Evolutionary conservation across 2,329 filamentous ascomycete species (phyloP).

Genomic region (Penicillium sp.): DNA sequence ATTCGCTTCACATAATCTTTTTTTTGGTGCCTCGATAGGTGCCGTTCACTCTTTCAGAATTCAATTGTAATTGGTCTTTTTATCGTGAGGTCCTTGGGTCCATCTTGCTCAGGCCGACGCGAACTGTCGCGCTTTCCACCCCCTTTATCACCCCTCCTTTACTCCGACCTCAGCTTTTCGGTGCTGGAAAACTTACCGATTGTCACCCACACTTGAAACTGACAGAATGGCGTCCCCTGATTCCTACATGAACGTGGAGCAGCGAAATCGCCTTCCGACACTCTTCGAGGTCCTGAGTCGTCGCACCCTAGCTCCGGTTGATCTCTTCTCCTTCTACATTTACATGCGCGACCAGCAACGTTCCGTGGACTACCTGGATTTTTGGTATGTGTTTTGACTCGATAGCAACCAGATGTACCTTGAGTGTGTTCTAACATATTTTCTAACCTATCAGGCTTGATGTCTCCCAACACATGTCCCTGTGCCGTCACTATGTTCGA

Average conservation of each 20-base stretch:
- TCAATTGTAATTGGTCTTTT: slow-evolving; percentile 3
- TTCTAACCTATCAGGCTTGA: slow-evolving; percentile 71
- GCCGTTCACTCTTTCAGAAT: slow-evolving; percentile 12
- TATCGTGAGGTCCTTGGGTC: not conserved
- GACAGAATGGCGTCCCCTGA: slow-evolving; percentile 37
- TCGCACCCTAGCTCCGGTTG: slow-evolving; percentile 90
- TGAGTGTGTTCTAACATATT: not conserved
- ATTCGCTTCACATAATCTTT: slow-evolving; percentile 15
- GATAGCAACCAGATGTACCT: not conserved
- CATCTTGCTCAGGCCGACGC: slow-evolving; percentile 10
- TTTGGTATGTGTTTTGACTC: slow-evolving; percentile 71
- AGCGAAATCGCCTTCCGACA: slow-evolving; percentile 84
- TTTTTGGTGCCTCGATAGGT: slow-evolving; percentile 12
- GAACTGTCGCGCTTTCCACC: slow-evolving; percentile 22
- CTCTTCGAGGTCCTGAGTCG: slow-evolving; percentile 95
- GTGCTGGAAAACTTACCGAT: slow-evolving; percentile 23
- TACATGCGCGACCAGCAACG: slow-evolving; percentile 99
- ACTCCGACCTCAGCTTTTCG: slow-evolving; percentile 18
- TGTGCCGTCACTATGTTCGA: slow-evolving; percentile 93
- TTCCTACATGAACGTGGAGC: slow-evolving; percentile 44
- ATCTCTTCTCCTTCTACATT: slow-evolving; percentile 98
- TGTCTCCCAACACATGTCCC: slow-evolving; percentile 97
- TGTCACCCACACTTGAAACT: not conserved
- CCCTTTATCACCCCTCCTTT: slow-evolving; percentile 24
- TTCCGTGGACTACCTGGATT: slow-evolving; percentile 96